Evolutionary conservation across 441 rosid genomes (phyloP).

Genomic region (Adansonia rubrostipa): DNA sequence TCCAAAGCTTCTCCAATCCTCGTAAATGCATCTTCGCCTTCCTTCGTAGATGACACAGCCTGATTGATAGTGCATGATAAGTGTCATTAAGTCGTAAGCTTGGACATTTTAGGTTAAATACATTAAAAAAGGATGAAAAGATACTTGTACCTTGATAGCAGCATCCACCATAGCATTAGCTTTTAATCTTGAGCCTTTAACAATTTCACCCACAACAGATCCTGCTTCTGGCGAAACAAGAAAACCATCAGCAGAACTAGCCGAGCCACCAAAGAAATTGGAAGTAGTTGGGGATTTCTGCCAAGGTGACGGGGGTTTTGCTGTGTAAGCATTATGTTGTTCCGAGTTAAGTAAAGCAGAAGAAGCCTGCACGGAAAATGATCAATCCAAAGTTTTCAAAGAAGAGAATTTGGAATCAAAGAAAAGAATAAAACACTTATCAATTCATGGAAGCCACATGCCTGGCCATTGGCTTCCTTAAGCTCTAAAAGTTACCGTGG

Average conservation of each 20-base stretch:
- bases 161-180: constrained; percentile 87
- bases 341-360: constrained; percentile 48
- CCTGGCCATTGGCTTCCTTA: constrained; percentile 72
- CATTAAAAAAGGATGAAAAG: background rate
- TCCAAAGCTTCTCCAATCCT: constrained; percentile 78
- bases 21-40: constrained; percentile 73
- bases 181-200: constrained; percentile 64
- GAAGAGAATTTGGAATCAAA: constrained; percentile 12
- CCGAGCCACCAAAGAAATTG: constrained; percentile 36
- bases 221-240: constrained; percentile 61
- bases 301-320: constrained; percentile 47
- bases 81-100: constrained; percentile 10
- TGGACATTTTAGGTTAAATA: background rate
- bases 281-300: constrained; percentile 42
- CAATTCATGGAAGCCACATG: constrained; percentile 49
- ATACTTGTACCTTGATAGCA: constrained; percentile 70
- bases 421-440: constrained; percentile 19
- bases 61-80: constrained; percentile 37
- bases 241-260: constrained; percentile 39
- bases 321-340: constrained; percentile 44
- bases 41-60: constrained; percentile 76
- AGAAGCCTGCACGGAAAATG: constrained; percentile 53
- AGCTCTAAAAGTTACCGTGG: constrained; percentile 66
- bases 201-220: constrained; percentile 70
- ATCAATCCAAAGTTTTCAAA: constrained; percentile 27